Base-by-base conservation (phyloP, 768 basidiomycete genomes). In the Boletellus sp. region DNA sequence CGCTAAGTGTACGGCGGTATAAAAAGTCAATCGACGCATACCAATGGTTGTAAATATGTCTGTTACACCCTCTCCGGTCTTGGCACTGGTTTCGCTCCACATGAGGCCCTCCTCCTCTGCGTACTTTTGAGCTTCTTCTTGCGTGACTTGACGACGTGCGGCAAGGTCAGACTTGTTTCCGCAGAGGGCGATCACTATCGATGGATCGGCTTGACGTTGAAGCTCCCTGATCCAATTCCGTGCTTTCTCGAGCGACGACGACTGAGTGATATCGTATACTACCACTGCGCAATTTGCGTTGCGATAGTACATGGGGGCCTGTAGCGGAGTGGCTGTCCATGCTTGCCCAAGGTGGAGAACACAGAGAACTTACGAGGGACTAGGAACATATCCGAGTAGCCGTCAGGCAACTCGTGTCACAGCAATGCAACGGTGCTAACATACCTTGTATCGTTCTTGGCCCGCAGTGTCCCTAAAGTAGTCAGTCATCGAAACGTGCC, bases 251-350 rank as follows among this genome's bases (percentile, higher is more conserved):
- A 95, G 81, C 2, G 94, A 95, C 20, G 91, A 78, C 8, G 86
- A 66, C 65, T 92, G 88, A 36, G 96, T 98, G 68, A 99, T 94
- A 71, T 99, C 96, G 67, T 93, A 95, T 19, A 94, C 92, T 41
- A 94, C 93, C 23, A 95, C 90, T 22, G 93, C 92, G 61, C 91
- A 93, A 63, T 94, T 89, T 63, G 90, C 91, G 57, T 92, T 92
- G 57, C 92, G 86, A 72, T 96, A 96, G 75, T 95, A 95, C 93
- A 94, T 95, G 48, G 91, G 93, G 33, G 91, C 90, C 83, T 92
- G 48, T 36, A 17, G 26, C 23, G 31, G 48, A 42, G 36, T 46
- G 33, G n/a, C 31, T 28, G 47, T 24, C 62, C 38, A 52, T 32
- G 26, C 3, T 32, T 23, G 17, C n/a, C 32, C 32, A 26, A 33